phyloP scores from a whole-genome alignment of 164 flowering plant genomes.

The Vitis labrusca region DNA sequence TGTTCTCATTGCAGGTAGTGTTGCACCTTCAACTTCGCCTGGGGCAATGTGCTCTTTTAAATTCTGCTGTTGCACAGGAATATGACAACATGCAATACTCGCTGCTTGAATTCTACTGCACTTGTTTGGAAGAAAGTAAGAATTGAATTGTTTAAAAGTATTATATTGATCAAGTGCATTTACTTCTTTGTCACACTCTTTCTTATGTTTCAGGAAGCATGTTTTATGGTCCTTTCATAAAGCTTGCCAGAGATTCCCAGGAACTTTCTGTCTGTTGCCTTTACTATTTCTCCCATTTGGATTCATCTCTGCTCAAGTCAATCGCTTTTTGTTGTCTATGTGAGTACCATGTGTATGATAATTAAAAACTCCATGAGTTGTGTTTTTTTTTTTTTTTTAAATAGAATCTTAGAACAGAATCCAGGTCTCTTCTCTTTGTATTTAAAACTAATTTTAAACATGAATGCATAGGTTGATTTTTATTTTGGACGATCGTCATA shows the following conservation, averaged over 20 bases:
- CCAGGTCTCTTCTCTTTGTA: background rate
- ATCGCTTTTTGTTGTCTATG: conserved; percentile 70
- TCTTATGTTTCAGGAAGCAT: conserved; percentile 46
- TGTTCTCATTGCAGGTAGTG: conserved; percentile 48
- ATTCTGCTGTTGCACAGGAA: conserved; percentile 44
- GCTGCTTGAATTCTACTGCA: conserved; percentile 48
- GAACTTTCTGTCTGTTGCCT: conserved; percentile 76
- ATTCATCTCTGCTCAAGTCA: conserved; percentile 52
- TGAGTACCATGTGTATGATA: conserved; percentile 34
- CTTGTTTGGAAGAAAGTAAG: conserved; percentile 34
- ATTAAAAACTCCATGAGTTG: too few species aligned
- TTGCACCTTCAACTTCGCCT: conserved; percentile 65
- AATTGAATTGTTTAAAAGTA: background rate
- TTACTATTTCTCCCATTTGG: conserved; percentile 66
- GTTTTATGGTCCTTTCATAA: conserved; percentile 68
- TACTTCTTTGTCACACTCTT: conserved; percentile 1
- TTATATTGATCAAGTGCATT: background rate
- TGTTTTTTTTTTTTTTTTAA: too few species aligned
- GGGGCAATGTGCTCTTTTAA: conserved; percentile 54
- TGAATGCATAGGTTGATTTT: too few species aligned
- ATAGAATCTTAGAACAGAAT: background rate
- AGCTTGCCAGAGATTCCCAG: conserved; percentile 68
- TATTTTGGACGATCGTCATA: too few species aligned
- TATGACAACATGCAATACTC: conserved; percentile 53
- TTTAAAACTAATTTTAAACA: background rate